These are phyloP conservation scores for Aspergillus conjunctus DNA, from an alignment of 495 filamentous ascomycete genomes.

Conservation along the genomic window DNA sequence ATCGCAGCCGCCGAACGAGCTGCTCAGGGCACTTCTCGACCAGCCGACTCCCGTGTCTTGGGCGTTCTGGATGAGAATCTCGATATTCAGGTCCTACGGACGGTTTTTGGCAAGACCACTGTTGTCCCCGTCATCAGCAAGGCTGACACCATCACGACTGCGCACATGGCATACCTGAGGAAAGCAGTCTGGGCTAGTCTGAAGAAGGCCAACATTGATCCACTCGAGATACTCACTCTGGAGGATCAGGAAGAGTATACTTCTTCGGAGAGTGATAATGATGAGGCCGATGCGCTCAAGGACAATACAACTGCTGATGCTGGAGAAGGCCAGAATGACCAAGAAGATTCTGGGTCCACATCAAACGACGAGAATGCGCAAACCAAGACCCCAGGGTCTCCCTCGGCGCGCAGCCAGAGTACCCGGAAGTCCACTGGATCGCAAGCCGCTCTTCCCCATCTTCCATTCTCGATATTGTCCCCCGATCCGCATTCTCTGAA, in stretches of 20 bases:
- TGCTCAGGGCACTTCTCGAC: conserved; percentile 59
- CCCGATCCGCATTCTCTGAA: conserved; percentile 86
- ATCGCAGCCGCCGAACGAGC: conserved; percentile 64
- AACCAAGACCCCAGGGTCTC: conserved; percentile 41
- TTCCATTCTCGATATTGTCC: conserved; percentile 91
- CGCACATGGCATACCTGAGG: conserved; percentile 92
- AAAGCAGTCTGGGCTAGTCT: conserved; percentile 86
- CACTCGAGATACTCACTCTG: conserved; percentile 80
- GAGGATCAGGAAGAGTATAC: conserved; percentile 71
- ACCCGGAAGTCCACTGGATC: conserved; percentile 29
- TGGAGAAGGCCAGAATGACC: conserved; percentile 41
- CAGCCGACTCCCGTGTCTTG: conserved; percentile 44
- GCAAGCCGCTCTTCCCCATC: conserved; percentile 39
- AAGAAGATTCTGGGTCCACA: conserved; percentile 22
- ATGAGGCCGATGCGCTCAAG: conserved; percentile 39
- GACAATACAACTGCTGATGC: conserved; percentile 14
- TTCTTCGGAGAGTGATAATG: conserved; percentile 60
- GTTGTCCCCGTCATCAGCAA: conserved; percentile 96
- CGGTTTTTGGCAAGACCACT: conserved; percentile 90
- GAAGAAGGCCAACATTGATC: conserved; percentile 83
- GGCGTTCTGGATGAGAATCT: conserved; percentile 85
- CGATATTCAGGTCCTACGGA: conserved; percentile 86
- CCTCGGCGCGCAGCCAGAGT: conserved; percentile 33
- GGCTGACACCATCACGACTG: conserved; percentile 90
- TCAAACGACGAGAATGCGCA: conserved; percentile 30